Conservation (phyloP, 768 basidiomycete species). For the Amanita subjunquillea region DNA sequence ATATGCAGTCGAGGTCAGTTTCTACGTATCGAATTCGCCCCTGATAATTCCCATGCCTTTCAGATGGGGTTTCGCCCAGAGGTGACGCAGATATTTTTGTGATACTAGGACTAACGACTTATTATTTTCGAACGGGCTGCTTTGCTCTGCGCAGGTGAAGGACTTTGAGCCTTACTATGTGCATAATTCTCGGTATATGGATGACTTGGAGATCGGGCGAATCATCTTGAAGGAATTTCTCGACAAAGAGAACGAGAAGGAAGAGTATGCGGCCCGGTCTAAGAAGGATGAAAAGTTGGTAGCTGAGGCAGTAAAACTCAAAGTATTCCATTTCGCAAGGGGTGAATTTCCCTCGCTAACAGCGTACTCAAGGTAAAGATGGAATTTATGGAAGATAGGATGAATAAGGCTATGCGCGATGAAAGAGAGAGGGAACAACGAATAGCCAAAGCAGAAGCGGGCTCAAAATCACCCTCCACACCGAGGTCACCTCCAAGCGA, state of each 20-base stretch:
- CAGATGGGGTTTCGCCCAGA: constrained; percentile 71
- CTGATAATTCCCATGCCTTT: constrained; percentile 4
- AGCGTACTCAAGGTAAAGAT: constrained; percentile 48
- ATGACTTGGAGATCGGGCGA: constrained; percentile 52
- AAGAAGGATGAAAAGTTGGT: constrained; percentile 53
- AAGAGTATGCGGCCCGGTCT: constrained; percentile 34
- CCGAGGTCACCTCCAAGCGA: constrained; percentile 11
- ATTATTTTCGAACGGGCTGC: constrained; percentile 1
- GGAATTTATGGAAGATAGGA: constrained; percentile 73
- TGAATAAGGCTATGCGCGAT: constrained; percentile 39
- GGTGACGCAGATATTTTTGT: constrained; percentile 14
- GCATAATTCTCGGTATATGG: constrained; percentile 41
- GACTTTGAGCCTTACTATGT: constrained; percentile 68
- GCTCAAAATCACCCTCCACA: constrained; percentile 9
- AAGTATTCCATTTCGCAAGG: constrained; percentile 23
- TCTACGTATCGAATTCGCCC: constrained; percentile 1
- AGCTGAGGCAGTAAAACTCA: constrained; percentile 40
- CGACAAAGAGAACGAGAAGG: constrained; percentile 37
- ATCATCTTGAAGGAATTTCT: constrained; percentile 56
- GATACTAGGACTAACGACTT: not conserved
- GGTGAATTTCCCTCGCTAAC: constrained; percentile 1
- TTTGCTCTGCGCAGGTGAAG: constrained; percentile 34
- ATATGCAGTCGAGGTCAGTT: constrained; percentile 65
- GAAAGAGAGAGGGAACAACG: constrained; percentile 48
- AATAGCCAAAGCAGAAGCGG: constrained; percentile 25